These are phyloP conservation scores for Combretum micranthum DNA, from an alignment of 345 rosid genomes.

Conservation along the genomic window DNA sequence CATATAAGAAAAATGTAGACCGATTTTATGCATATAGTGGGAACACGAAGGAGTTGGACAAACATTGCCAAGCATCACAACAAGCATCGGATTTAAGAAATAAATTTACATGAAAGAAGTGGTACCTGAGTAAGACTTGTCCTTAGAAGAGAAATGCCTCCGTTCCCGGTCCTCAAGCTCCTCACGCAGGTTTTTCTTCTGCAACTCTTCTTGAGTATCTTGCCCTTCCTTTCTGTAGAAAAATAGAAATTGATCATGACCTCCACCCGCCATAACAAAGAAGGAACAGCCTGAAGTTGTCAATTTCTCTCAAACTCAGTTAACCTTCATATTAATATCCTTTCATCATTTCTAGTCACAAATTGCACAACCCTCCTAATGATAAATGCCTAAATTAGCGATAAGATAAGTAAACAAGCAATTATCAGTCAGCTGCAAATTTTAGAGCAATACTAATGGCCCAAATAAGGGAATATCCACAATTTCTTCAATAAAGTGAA, in stretches of 20 bases:
- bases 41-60: too few relatives aligned
- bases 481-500: too few relatives aligned
- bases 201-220: constrained; percentile 79
- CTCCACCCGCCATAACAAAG: too few relatives aligned
- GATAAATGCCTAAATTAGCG: too few relatives aligned
- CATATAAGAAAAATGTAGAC: not conserved
- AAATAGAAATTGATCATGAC: not conserved
- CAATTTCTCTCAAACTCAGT: not conserved
- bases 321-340: too few relatives aligned
- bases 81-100: not conserved
- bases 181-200: constrained; percentile 72
- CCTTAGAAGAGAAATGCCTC: constrained; percentile 87
- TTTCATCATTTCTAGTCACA: too few relatives aligned
- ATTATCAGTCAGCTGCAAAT: too few relatives aligned
- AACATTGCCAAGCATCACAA: not conserved
- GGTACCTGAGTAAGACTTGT: constrained; percentile 59
- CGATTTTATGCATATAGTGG: too few relatives aligned
- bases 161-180: constrained; percentile 91
- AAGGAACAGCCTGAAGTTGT: not conserved
- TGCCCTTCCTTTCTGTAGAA: constrained; percentile 80
- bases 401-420: too few relatives aligned
- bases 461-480: too few relatives aligned
- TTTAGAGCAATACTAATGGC: too few relatives aligned
- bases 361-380: too few relatives aligned
- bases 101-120: not conserved